phyloP scores from a whole-genome alignment of 495 filamentous ascomycete genomes.

The Podospora conica region DNA sequence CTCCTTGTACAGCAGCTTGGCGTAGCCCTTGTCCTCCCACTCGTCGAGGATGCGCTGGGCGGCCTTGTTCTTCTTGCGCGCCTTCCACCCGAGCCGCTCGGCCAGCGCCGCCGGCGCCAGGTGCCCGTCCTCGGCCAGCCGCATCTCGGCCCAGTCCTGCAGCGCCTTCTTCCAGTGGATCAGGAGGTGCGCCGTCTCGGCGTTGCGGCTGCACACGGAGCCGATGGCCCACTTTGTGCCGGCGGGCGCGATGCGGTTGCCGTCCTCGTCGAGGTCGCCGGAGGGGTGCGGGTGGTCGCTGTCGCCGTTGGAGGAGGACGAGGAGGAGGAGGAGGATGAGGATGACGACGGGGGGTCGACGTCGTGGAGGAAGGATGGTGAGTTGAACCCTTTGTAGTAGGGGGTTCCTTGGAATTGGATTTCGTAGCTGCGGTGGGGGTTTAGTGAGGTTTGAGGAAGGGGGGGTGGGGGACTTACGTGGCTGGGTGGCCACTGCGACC shows the following conservation, averaged over 20 bases:
- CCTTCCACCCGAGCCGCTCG: constrained; percentile 30
- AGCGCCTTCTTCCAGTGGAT: constrained; percentile 72
- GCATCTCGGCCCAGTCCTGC: constrained; percentile 61
- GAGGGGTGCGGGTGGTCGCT: constrained; percentile 33
- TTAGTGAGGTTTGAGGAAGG: neutral
- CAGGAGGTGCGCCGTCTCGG: constrained; percentile 61
- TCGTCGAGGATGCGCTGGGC: constrained; percentile 41
- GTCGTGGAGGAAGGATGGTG: constrained; percentile 44
- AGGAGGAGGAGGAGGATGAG: constrained; percentile 8
- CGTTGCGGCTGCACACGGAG: constrained; percentile 56
- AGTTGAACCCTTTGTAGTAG: constrained; percentile 55
- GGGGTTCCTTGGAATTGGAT: constrained; percentile 61
- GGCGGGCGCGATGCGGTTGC: constrained; percentile 29
- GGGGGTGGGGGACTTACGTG: constrained; percentile 25
- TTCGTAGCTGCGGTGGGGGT: constrained; percentile 25
- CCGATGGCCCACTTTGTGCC: constrained; percentile 39
- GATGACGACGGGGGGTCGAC: neutral
- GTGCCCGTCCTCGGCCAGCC: constrained; percentile 51
- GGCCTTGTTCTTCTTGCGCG: constrained; percentile 48
- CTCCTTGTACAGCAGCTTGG: constrained; percentile 28
- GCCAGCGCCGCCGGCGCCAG: constrained; percentile 37
- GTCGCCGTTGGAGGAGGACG: constrained; percentile 30
- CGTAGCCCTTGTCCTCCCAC: constrained; percentile 27
- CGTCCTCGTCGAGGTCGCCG: constrained; percentile 33
- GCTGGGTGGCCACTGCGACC: constrained; percentile 64